Conservation (phyloP, 2,329 filamentous ascomycete genomes). For the Hysterium pulicare region DNA sequence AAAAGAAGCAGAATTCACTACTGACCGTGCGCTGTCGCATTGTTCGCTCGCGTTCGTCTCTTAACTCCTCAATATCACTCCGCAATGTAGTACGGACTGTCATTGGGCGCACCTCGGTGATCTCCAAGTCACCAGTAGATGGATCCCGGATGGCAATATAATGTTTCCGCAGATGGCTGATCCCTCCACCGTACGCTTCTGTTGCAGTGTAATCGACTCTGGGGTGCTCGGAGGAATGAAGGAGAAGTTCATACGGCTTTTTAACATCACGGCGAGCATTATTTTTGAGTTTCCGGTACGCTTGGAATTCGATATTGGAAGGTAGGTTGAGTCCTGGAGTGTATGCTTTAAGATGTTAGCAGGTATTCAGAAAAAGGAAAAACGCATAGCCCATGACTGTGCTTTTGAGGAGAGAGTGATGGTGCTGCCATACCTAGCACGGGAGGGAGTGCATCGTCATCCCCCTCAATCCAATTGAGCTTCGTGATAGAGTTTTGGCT, state of each 20-base stretch:
- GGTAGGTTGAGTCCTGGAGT: conserved; percentile 44
- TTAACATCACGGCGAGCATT: conserved; percentile 22
- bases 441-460: conserved; percentile 47
- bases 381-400: too few relatives aligned
- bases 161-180: conserved; percentile 54
- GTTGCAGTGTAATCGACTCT: conserved; percentile 58
- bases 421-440: conserved; percentile 50
- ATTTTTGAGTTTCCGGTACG: conserved; percentile 42
- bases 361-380: background rate
- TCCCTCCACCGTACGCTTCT: conserved; percentile 45
- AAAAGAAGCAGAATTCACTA: background rate
- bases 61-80: conserved; percentile 42
- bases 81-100: conserved; percentile 52
- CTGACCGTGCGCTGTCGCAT: conserved; percentile 22
- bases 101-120: conserved; percentile 52
- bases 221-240: conserved; percentile 59
- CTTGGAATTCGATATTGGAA: conserved; percentile 44
- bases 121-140: conserved; percentile 48
- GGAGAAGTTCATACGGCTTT: conserved; percentile 50
- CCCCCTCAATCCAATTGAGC: conserved; percentile 38
- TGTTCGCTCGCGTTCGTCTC: conserved; percentile 26
- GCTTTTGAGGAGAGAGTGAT: too few relatives aligned
- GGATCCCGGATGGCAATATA: conserved; percentile 62
- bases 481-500: too few relatives aligned
- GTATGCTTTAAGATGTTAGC: conserved; percentile 26